These are phyloP conservation scores for Endocarpon pusillum DNA, from an alignment of 495 filamentous ascomycete genomes.

Conservation along the genomic window DNA sequence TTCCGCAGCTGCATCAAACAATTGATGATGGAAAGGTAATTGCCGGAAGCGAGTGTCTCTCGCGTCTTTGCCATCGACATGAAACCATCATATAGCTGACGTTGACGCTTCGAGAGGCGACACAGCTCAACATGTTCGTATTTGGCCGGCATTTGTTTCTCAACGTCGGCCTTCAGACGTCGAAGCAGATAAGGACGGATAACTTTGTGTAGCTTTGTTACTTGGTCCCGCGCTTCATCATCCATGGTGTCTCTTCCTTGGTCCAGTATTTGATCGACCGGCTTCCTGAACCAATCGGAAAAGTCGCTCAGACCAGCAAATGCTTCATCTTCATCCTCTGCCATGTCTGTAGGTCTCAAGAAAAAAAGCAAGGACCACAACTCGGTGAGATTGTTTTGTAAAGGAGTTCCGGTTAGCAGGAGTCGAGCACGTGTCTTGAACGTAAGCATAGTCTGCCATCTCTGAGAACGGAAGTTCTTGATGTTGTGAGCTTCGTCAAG, in stretches of 20 bases:
- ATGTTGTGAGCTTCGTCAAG: slow-evolving; percentile 99
- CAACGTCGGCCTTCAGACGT: slow-evolving; percentile 89
- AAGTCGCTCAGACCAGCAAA: slow-evolving; percentile 87
- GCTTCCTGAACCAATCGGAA: slow-evolving; percentile 80
- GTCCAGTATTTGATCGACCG: slow-evolving; percentile 88
- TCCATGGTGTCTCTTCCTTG: slow-evolving; percentile 87
- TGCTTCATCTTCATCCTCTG: slow-evolving; percentile 52
- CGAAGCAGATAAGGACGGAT: slow-evolving; percentile 85
- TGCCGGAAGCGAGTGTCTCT: slow-evolving; percentile 79
- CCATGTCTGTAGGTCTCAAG: slow-evolving; percentile 72
- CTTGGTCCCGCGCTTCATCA: slow-evolving; percentile 72
- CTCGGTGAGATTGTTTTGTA: slow-evolving; percentile 95
- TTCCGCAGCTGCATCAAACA: slow-evolving; percentile 96
- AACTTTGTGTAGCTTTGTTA: slow-evolving; percentile 82
- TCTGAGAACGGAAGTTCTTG: slow-evolving; percentile 94
- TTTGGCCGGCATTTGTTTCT: slow-evolving; percentile 98
- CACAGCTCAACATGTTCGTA: slow-evolving; percentile 96
- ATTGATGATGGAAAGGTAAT: slow-evolving; percentile 95
- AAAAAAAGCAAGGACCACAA: slow-evolving; percentile 96
- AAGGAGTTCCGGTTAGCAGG: slow-evolving; percentile 82
- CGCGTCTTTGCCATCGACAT: slow-evolving; percentile 85
- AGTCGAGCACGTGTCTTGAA: slow-evolving; percentile 79
- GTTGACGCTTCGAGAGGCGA: slow-evolving; percentile 80
- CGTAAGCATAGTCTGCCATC: slow-evolving; percentile 86
- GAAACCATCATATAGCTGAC: slow-evolving; percentile 92